Evolutionary conservation across 2,329 filamentous ascomycete genomes (phyloP).

Genomic region (Ambrosiella xylebori): DNA sequence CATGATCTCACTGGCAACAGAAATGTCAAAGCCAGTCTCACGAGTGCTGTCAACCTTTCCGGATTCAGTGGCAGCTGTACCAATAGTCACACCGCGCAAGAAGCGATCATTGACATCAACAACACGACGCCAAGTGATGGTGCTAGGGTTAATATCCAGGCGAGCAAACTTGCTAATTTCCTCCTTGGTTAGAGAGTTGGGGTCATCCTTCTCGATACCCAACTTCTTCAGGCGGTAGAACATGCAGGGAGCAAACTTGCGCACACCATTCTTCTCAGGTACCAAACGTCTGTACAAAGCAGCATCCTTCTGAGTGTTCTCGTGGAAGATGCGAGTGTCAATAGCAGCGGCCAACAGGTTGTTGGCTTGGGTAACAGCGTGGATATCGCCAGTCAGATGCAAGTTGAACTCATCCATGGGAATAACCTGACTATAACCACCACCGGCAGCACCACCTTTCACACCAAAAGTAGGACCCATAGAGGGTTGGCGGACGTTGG

Average conservation of each 20-base stretch:
- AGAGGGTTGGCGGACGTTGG: slow-evolving; percentile 91
- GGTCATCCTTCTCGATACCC: slow-evolving; percentile 87
- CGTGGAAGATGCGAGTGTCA: slow-evolving; percentile 96
- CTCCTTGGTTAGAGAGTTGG: slow-evolving; percentile 74
- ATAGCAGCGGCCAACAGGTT: slow-evolving; percentile 92
- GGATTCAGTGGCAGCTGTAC: slow-evolving; percentile 78
- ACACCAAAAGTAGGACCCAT: slow-evolving; percentile 98
- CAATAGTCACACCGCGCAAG: slow-evolving; percentile 74
- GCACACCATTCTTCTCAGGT: slow-evolving; percentile 75
- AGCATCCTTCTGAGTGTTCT: slow-evolving; percentile 83
- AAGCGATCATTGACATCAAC: slow-evolving; percentile 95
- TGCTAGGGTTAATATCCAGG: slow-evolving; percentile 88
- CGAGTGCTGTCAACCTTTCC: slow-evolving; percentile 46
- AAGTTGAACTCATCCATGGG: slow-evolving; percentile 99
- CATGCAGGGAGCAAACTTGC: slow-evolving; percentile 78
- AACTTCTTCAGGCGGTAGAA: slow-evolving; percentile 87
- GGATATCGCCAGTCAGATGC: slow-evolving; percentile 92
- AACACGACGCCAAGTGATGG: slow-evolving; percentile 92
- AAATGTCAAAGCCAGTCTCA: slow-evolving; percentile 92
- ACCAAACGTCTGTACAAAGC: slow-evolving; percentile 77
- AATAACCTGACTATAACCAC: slow-evolving; percentile 97
- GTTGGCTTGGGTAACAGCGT: slow-evolving; percentile 92
- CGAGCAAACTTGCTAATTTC: slow-evolving; percentile 81
- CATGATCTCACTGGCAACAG: slow-evolving; percentile 96
- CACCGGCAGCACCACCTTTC: slow-evolving; percentile 92